Conservation (phyloP, 495 filamentous ascomycete genomes). For the Staphylotrichum longicolle region DNA sequence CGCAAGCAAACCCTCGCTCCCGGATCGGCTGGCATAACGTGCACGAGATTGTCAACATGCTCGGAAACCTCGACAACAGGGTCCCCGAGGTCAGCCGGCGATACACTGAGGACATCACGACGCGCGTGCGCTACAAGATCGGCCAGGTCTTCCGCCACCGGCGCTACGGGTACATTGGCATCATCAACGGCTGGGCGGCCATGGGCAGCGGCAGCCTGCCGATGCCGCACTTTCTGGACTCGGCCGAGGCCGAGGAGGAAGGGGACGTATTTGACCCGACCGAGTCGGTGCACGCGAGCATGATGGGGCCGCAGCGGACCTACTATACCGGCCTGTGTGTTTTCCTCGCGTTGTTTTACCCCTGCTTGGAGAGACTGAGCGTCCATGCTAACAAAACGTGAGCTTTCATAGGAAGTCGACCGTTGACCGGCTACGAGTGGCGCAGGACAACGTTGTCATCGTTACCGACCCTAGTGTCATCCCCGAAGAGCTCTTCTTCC, state of each 20-base stretch:
- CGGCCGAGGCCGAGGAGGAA: conserved; percentile 46
- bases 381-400: not conserved
- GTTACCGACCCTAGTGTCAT: conserved; percentile 47
- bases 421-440: conserved; percentile 65
- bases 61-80: conserved; percentile 59
- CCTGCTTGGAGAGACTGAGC: not conserved
- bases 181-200: conserved; percentile 84
- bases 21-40: conserved; percentile 29
- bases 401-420: conserved; percentile 23
- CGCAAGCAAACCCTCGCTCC: conserved; percentile 20
- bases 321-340: conserved; percentile 80
- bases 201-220: conserved; percentile 35
- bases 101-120: conserved; percentile 39
- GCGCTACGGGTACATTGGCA: conserved; percentile 72
- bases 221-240: conserved; percentile 36
- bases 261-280: conserved; percentile 57
- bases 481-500: conserved; percentile 54
- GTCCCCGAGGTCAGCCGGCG: conserved; percentile 54
- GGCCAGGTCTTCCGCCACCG: conserved; percentile 83
- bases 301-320: conserved; percentile 53
- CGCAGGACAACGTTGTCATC: conserved; percentile 80
- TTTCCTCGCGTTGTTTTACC: conserved; percentile 5
- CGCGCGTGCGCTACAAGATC: conserved; percentile 63
- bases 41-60: conserved; percentile 53
- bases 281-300: conserved; percentile 40